These are phyloP conservation scores for Coemansia aciculifera DNA, from an alignment of 192 early-diverging fungal species.

Conservation along the genomic window DNA sequence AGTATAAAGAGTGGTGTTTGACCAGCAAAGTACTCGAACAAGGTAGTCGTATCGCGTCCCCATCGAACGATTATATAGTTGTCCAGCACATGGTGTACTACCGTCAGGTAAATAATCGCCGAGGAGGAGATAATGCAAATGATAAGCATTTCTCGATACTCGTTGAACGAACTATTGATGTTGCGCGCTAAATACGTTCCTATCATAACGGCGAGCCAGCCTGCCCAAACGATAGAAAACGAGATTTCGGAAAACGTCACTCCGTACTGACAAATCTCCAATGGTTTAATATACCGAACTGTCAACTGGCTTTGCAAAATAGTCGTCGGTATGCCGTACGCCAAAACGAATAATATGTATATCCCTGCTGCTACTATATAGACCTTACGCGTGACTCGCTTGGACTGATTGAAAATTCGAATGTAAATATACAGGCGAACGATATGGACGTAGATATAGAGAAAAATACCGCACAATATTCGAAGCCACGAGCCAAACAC, in stretches of 20 bases:
- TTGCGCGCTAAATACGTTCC: constrained; percentile 31
- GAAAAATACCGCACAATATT: constrained; percentile 30
- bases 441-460: constrained; percentile 31
- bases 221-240: constrained; percentile 42
- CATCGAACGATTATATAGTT: constrained; percentile 30
- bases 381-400: constrained; percentile 12
- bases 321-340: constrained; percentile 29
- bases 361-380: constrained; percentile 3
- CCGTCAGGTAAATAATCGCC: constrained; percentile 28
- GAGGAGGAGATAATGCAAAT: constrained; percentile 22
- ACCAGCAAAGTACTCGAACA: constrained; percentile 22
- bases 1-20: constrained; percentile 35
- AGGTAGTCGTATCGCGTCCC: constrained; percentile 25
- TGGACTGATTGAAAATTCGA: constrained; percentile 28
- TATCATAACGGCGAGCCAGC: constrained; percentile 19
- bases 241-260: constrained; percentile 26
- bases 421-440: constrained; percentile 44
- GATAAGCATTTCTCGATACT: constrained; percentile 45
- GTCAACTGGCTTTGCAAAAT: constrained; percentile 21
- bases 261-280: constrained; percentile 29
- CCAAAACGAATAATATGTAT: constrained; percentile 10
- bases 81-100: constrained; percentile 28
- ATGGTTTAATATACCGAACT: not conserved
- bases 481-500: constrained; percentile 43
- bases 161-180: constrained; percentile 53